Evolutionary conservation across 106 monocot species (phyloP).

Genomic region (Chionographis japonica): DNA sequence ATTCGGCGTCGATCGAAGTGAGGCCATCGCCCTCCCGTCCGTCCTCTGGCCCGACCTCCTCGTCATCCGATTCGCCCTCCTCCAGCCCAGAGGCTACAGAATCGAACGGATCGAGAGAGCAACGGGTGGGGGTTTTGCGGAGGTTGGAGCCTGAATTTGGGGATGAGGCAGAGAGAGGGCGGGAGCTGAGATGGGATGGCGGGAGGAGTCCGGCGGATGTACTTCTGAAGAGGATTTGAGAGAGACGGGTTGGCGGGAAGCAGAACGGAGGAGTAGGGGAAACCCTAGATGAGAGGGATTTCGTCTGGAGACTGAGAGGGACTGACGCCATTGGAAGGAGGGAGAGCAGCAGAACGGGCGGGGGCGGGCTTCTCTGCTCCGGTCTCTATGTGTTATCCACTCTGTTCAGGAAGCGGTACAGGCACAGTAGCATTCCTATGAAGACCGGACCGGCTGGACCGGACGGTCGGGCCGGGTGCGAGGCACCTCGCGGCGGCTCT

Average conservation of each 20-base stretch:
- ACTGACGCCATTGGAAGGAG: too few relatives aligned
- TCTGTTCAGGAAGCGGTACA: too few relatives aligned
- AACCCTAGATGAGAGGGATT: too few relatives aligned
- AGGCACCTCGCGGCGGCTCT: too few relatives aligned
- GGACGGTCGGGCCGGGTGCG: too few relatives aligned
- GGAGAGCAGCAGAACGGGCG: too few relatives aligned
- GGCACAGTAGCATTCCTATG: too few relatives aligned
- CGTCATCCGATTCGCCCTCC: slow-evolving; percentile 5
- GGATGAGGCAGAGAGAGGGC: background rate
- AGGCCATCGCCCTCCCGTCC: slow-evolving; percentile 8
- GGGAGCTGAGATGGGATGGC: background rate
- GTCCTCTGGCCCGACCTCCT: slow-evolving; percentile 15
- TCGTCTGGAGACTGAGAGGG: too few relatives aligned
- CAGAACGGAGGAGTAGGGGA: background rate
- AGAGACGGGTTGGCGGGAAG: background rate
- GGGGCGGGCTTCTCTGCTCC: too few relatives aligned
- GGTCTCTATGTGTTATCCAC: too few relatives aligned
- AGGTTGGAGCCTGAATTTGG: background rate
- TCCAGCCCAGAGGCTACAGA: background rate
- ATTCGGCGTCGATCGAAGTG: slow-evolving; percentile 24
- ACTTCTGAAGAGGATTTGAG: background rate
- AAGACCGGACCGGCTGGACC: too few relatives aligned
- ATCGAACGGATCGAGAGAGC: background rate
- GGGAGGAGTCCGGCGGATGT: too few relatives aligned
- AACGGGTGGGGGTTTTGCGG: background rate